phyloP scores from a whole-genome alignment of 2,329 filamentous ascomycete genomes.

The Sporothrix variecibatus region DNA sequence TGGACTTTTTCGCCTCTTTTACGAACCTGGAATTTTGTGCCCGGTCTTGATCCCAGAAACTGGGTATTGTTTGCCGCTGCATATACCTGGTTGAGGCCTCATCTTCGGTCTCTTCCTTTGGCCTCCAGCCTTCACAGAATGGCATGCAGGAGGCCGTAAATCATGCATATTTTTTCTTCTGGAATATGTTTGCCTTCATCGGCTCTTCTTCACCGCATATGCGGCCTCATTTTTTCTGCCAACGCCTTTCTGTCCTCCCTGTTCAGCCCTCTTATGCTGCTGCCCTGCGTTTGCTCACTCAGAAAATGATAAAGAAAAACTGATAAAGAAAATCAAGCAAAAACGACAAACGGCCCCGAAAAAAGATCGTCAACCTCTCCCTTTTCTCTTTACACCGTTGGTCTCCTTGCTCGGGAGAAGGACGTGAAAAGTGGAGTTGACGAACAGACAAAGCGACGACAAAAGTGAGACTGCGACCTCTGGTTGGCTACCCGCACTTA shows the following conservation, averaged over 20 bases:
- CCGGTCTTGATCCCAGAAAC: not conserved
- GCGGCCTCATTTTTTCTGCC: not conserved
- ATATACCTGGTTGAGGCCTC: not conserved
- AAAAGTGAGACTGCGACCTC: not conserved
- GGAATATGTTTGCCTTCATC: not conserved
- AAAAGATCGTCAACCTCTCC: not conserved
- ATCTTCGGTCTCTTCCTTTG: not conserved
- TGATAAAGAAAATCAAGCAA: not conserved
- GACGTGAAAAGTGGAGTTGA: not conserved
- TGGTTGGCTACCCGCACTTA: not conserved
- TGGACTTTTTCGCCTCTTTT: not conserved
- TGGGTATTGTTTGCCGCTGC: not conserved
- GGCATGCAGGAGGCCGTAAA: not conserved
- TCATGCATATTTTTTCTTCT: not conserved
- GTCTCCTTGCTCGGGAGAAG: conserved; percentile 12
- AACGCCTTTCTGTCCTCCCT: not conserved
- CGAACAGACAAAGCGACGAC: not conserved
- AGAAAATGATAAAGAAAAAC: not conserved
- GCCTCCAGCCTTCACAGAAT: not conserved
- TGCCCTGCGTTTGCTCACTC: not conserved
- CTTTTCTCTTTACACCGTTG: not conserved
- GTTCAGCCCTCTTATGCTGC: not conserved
- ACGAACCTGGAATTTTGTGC: not conserved
- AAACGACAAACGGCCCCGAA: not conserved
- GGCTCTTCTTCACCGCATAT: not conserved